Evolutionary conservation across 2,329 filamentous ascomycete genomes (phyloP), one percentile per base, ranked within the genome.

Genomic region (Drechslerella stenobrocha): DNA sequence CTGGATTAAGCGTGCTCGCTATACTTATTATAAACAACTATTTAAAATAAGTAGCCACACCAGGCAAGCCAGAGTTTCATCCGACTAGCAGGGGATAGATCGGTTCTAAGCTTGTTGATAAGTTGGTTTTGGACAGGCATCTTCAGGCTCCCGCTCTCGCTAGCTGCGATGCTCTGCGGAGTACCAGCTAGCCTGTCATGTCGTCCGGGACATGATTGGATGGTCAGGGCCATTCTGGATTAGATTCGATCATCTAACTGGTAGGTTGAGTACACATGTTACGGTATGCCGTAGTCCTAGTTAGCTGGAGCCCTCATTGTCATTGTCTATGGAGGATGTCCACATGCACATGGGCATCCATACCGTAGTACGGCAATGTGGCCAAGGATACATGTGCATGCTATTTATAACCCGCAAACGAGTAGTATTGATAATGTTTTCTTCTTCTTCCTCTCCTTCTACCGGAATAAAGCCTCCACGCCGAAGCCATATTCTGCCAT

Each of bases 281-380:
- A 48, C 22, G 48, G 23, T 48, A 23, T 18, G 37, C 34, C 18
- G 34, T 34, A 30, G 15, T 32, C 32, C n/a, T n/a, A 28, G 32
- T 58, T 32, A 35, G 42, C 28, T 52, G 46, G 32, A 58, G 34
- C n/a, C 30, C 47, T 44, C 42, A 53, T 59, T 13, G 4, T 8
- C 15, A 18, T 3, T 20, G 22, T 18, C 15, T 2, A 42, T 18
- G 22, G 37, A 42, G n/a, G 18, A n/a, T 18, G 22, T 20, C 9
- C 37, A 42, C 37, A 42, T 42, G 7, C 37, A 42, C 37, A 42
- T 42, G 37, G 37, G 37, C 37, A 42, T 42, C 37, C 37, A 42
- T 42, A 20, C 37, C 37, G 63, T 67, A 46, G 63, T 67, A 67
- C 63, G 63, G 63, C 63, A 67, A 60, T 58, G 52, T 67, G 63